Conservation (phyloP, 345 rosid species). For the Reutealis trisperma region DNA sequence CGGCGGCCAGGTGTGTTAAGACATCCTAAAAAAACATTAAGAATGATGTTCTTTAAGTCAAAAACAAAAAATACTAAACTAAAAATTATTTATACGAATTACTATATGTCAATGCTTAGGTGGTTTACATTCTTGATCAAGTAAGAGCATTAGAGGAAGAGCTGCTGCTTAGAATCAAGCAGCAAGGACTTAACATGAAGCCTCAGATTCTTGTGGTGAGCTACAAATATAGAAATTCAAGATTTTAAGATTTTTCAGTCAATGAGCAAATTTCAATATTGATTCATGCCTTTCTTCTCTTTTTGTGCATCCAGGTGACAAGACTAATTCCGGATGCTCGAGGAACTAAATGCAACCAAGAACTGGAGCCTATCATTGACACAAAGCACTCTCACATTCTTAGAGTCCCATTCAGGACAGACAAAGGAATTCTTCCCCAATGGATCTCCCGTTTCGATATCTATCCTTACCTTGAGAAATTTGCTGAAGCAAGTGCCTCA, state of each 20-base stretch:
- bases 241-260: background rate
- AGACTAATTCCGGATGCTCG: constrained; percentile 77
- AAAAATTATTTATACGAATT: no score
- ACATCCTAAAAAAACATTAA: background rate
- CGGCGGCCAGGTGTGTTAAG: constrained; percentile 67
- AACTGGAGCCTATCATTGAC: constrained; percentile 61
- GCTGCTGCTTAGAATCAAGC: constrained; percentile 60
- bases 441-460: constrained; percentile 95
- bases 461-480: constrained; percentile 84
- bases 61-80: no score
- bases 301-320: constrained; percentile 47
- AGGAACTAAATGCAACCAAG: constrained; percentile 85
- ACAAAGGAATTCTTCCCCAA: constrained; percentile 62
- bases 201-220: constrained; percentile 91
- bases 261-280: background rate
- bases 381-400: constrained; percentile 78
- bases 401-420: constrained; percentile 78
- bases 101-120: constrained; percentile 35
- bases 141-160: constrained; percentile 91
- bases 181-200: constrained; percentile 71
- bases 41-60: no score
- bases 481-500: constrained; percentile 51
- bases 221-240: background rate
- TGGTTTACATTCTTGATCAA: constrained; percentile 98
- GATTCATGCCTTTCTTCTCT: background rate